Percentiles rank a stretch among this genome's conserved stretches.
These are phyloP conservation scores for Russula sp. DNA, from an alignment of 768 basidiomycete genomes.

Conservation along the genomic window DNA sequence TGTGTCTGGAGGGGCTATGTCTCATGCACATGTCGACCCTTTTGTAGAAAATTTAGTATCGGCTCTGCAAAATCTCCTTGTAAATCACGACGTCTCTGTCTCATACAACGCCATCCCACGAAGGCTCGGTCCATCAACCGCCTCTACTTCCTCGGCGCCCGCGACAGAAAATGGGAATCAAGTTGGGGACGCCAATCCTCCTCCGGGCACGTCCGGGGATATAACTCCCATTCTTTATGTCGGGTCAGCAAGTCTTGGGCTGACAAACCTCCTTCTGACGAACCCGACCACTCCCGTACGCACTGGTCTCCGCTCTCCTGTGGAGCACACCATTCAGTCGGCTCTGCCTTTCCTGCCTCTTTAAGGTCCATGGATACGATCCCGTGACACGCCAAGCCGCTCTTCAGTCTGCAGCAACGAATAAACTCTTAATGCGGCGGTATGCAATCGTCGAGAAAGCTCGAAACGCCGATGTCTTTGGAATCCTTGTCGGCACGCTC, in stretches of 20 bases:
- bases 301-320: background rate
- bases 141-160: background rate
- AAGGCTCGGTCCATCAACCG: conserved; percentile 16
- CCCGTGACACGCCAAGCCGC: conserved; percentile 44
- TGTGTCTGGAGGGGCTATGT: conserved; percentile 27
- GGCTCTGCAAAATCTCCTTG: conserved; percentile 27
- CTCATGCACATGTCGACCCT: background rate
- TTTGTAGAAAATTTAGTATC: conserved; percentile 33
- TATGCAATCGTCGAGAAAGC: conserved; percentile 85
- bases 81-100: conserved; percentile 3
- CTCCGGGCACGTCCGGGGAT: background rate
- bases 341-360: background rate
- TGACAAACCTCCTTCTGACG: conserved; percentile 85
- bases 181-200: background rate
- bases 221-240: conserved; percentile 43
- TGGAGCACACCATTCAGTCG: background rate
- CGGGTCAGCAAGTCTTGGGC: conserved; percentile 70
- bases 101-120: conserved; percentile 36
- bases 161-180: background rate
- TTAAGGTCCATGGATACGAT: conserved; percentile 73
- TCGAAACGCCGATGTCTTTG: conserved; percentile 88
- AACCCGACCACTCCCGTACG: conserved; percentile 58
- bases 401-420: conserved; percentile 63
- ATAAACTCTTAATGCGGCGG: conserved; percentile 82
- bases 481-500: conserved; percentile 90